These are phyloP conservation scores for Lipomyces starkeyi DNA, from an alignment of 805 yeast genomes.

Conservation along the genomic window DNA sequence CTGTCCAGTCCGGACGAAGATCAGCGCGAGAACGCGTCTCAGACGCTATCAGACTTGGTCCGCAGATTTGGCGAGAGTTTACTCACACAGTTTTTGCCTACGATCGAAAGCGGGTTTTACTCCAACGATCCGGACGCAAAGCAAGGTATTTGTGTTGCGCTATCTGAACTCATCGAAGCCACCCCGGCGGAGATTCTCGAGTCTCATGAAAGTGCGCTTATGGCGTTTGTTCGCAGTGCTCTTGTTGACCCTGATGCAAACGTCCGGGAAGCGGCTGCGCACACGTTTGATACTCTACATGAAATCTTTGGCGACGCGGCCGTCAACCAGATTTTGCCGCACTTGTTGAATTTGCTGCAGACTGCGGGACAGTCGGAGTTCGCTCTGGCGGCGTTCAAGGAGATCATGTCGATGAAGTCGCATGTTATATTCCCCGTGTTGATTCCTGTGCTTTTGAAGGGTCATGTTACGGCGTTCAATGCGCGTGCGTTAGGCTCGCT, in stretches of 20 bases:
- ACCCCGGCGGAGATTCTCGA: slow-evolving; percentile 62
- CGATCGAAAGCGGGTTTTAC: slow-evolving; percentile 68
- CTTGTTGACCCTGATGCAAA: slow-evolving; percentile 72
- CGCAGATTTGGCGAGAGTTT: slow-evolving; percentile 92
- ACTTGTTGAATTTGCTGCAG: slow-evolving; percentile 72
- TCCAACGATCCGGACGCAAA: slow-evolving; percentile 77
- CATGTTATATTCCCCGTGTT: slow-evolving; percentile 93
- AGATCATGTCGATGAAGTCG: slow-evolving; percentile 87
- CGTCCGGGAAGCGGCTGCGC: slow-evolving; percentile 91
- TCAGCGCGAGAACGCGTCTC: slow-evolving; percentile 87
- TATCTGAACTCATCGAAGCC: slow-evolving; percentile 81
- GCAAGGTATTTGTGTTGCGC: slow-evolving; percentile 96
- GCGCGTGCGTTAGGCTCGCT: slow-evolving; percentile 87
- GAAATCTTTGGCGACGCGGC: slow-evolving; percentile 81
- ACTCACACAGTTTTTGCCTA: slow-evolving; percentile 81
- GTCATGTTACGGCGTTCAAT: slow-evolving; percentile 82
- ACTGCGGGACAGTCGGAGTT: slow-evolving; percentile 62
- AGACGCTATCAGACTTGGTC: slow-evolving; percentile 91
- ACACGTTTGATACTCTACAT: slow-evolving; percentile 87
- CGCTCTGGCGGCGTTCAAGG: slow-evolving; percentile 87
- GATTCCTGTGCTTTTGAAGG: slow-evolving; percentile 78
- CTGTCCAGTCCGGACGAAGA: slow-evolving; percentile 81
- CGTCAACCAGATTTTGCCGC: slow-evolving; percentile 87
- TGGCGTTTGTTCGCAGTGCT: slow-evolving; percentile 76
- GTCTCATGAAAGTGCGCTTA: slow-evolving; percentile 70